These are phyloP conservation scores for Favolaschia claudopus DNA, from an alignment of 768 basidiomycete species.

Conservation along the genomic window DNA sequence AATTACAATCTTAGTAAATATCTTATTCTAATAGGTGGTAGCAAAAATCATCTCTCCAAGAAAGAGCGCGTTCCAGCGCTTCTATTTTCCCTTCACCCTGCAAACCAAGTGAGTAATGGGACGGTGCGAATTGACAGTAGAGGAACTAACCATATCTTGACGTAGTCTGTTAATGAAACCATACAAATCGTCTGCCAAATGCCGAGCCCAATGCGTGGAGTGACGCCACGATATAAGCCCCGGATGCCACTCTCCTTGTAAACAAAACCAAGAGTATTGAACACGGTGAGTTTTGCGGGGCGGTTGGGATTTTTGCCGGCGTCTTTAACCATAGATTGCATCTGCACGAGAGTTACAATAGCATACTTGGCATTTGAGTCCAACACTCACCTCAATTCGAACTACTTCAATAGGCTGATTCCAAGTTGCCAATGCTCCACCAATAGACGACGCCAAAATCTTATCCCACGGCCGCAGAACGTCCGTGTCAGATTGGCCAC, in stretches of 20 bases:
- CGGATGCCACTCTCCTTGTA: slow-evolving; percentile 97
- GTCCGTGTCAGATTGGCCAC: slow-evolving; percentile 82
- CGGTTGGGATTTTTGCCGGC: slow-evolving; percentile 74
- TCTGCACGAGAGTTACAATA: slow-evolving; percentile 54
- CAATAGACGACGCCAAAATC: slow-evolving; percentile 86
- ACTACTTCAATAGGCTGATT: slow-evolving; percentile 99
- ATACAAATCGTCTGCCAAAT: slow-evolving; percentile 99
- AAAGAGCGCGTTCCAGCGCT: slow-evolving; percentile 6
- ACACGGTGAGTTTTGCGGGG: slow-evolving; percentile 89
- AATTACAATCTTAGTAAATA: slow-evolving; percentile 26
- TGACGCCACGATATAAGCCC: slow-evolving; percentile 96
- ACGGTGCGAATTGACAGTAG: not conserved
- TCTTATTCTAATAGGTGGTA: slow-evolving; percentile 30
- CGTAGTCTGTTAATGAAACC: slow-evolving; percentile 98
- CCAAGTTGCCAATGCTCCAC: slow-evolving; percentile 97
- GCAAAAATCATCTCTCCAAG: slow-evolving; percentile 32
- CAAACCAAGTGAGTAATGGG: slow-evolving; percentile 24
- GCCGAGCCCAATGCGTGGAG: slow-evolving; percentile 94
- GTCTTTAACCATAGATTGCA: slow-evolving; percentile 98
- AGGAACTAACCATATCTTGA: slow-evolving; percentile 78
- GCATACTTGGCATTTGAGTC: not conserved
- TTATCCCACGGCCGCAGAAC: slow-evolving; percentile 82
- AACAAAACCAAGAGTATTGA: slow-evolving; percentile 92
- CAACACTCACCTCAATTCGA: slow-evolving; percentile 82
- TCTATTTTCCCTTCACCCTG: slow-evolving; percentile 62